Evolutionary conservation across 106 monocot species (phyloP).

Genomic region (Acorus calamus): DNA sequence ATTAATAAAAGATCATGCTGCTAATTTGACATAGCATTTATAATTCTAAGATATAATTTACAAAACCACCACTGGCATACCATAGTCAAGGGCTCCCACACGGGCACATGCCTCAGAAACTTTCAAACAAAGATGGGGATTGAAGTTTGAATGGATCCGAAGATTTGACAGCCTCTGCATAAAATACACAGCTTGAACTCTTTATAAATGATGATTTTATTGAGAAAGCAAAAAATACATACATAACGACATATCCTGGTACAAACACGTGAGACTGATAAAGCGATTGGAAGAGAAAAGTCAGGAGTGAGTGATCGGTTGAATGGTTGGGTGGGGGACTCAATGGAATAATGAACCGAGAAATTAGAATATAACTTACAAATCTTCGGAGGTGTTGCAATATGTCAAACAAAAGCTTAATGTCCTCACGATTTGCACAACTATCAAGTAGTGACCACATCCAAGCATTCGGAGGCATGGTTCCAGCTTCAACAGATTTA

Average conservation of each 20-base stretch:
- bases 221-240: background rate
- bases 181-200: slow-evolving; percentile 1
- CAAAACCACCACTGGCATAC: slow-evolving; percentile 29
- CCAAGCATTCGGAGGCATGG: slow-evolving; percentile 90
- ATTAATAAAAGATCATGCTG: too few relatives aligned
- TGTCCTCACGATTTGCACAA: slow-evolving; percentile 57
- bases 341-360: too few relatives aligned
- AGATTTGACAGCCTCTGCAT: slow-evolving; percentile 82
- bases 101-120: slow-evolving; percentile 78
- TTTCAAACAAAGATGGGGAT: slow-evolving; percentile 82
- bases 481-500: slow-evolving; percentile 64
- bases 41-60: background rate
- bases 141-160: slow-evolving; percentile 77
- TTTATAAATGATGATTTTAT: background rate
- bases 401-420: slow-evolving; percentile 75
- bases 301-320: too few relatives aligned
- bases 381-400: slow-evolving; percentile 73
- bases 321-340: too few relatives aligned
- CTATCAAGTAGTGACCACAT: slow-evolving; percentile 73
- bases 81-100: slow-evolving; percentile 63
- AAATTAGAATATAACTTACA: slow-evolving; percentile 36
- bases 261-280: too few relatives aligned
- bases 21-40: too few relatives aligned
- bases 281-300: too few relatives aligned
- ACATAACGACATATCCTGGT: too few relatives aligned